These are phyloP conservation scores for Sistotremastrum niveocremeum DNA, from an alignment of 768 basidiomycete genomes.

Conservation along the genomic window DNA sequence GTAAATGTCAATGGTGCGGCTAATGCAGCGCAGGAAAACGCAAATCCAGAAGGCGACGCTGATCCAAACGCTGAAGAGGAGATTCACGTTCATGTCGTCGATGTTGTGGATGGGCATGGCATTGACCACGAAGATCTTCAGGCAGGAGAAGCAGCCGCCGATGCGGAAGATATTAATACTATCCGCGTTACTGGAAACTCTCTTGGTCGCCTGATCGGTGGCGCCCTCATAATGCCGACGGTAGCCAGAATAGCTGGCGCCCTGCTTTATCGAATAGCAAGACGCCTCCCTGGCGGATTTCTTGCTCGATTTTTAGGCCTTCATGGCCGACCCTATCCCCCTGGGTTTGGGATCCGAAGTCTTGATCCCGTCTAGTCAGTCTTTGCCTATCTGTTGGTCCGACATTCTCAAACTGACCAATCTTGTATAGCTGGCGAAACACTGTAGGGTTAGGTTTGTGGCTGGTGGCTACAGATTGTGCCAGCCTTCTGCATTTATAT, in stretches of 20 bases:
- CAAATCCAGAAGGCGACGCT: conserved; percentile 2
- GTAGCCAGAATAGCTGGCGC: conserved; percentile 55
- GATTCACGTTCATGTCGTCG: background rate
- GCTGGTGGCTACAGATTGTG: conserved; percentile 39
- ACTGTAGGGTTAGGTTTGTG: background rate
- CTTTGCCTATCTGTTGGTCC: conserved; percentile 1
- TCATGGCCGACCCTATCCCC: conserved; percentile 1
- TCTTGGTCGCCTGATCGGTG: conserved; percentile 52
- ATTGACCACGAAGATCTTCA: conserved; percentile 11
- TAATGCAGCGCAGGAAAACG: no score
- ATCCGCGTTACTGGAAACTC: conserved; percentile 45
- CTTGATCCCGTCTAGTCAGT: background rate
- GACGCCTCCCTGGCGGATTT: conserved; percentile 28
- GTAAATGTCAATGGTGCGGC: no score
- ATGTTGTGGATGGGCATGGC: background rate
- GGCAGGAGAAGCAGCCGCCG: conserved; percentile 35
- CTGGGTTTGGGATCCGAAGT: background rate
- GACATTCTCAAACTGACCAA: background rate
- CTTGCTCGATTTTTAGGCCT: conserved; percentile 22
- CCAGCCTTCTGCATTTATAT: conserved; percentile 55
- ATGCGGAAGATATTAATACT: conserved; percentile 24
- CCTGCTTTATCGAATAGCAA: conserved; percentile 33
- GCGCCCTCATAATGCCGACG: conserved; percentile 53
- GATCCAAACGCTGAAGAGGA: conserved; percentile 10
- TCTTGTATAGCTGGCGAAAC: background rate